A percentile compares a stretch with the other conserved stretches of the same genome.
Conservation (phyloP, 257 asterid genomes). For the Phtheirospermum japonicum region DNA sequence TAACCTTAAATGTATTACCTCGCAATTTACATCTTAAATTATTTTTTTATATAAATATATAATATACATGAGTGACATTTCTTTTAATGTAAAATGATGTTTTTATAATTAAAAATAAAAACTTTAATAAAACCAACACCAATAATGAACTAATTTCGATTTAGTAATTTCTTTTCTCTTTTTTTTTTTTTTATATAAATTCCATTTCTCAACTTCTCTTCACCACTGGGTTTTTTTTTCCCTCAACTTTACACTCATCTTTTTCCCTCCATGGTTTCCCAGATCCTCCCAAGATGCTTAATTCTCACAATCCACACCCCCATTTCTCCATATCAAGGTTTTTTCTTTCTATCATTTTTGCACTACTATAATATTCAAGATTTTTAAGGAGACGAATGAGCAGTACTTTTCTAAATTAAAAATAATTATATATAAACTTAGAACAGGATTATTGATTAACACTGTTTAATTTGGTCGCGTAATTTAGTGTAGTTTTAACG, state of each 20-base stretch:
- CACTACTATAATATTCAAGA: no score
- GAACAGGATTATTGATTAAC: not conserved
- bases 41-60: no score
- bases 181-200: not conserved
- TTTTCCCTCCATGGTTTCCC: no score
- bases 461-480: no score
- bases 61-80: no score
- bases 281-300: slow-evolving; percentile 61
- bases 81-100: no score
- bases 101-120: no score
- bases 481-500: no score
- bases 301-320: slow-evolving; percentile 31
- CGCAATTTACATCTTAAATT: no score
- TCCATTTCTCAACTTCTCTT: not conserved
- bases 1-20: no score
- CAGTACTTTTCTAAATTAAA: not conserved
- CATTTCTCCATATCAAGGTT: slow-evolving; percentile 53
- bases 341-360: not conserved
- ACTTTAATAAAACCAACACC: no score
- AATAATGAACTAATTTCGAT: not conserved
- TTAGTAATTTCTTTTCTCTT: not conserved
- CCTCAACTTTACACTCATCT: not conserved
- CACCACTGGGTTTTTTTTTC: not conserved
- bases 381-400: no score
- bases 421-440: not conserved